Base-by-base conservation (phyloP, 805 yeast species). In the Metschnikowia lochheadii region DNA sequence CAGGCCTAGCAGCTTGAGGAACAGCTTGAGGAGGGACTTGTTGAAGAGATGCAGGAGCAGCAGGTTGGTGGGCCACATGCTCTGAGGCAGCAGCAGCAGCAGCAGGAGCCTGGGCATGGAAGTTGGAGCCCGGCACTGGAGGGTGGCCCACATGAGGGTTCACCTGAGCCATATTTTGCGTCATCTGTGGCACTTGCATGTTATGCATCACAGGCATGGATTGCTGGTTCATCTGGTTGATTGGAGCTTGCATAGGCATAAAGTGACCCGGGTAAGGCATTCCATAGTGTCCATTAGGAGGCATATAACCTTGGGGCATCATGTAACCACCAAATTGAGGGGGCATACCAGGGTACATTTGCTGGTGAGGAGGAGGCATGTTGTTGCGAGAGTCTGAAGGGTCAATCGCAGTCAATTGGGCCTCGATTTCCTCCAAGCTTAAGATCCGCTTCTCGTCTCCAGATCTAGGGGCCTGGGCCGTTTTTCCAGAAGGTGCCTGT, bases 371-470 rank as follows among this genome's bases (percentile, higher is more conserved):
- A 20, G 48, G 53, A 20, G 52, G 56, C 43, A 48, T 48, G 57
- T 44, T 61, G 62, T 48, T 58, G 56, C 48, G 63, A 20, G 56
- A 62, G 38, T 63, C 69, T 45, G 59, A 46, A 40, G 60, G 60
- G 50, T 70, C 77, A 49, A 77, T 73, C 5, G 78, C 75, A 52
- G 83, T 72, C 63, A 85, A 73, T 60, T 83, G 89, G 7, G 96
- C 89, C 69, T 90, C 96, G 56, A 90, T 80, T 59, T 90, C 95
- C 64, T 87, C 92, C 64, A 89, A 73, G 10, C 96, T 85, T 58
- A 87, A 68, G 20, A 85, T 76, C 58, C 77, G 78, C 57, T 74
- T 73, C 47, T 69, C 74, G 10, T 58, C 58, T 26, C 45, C 33
- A 2, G 26, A 37, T 31, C 40, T 26, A 58, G 63, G 20, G 53